Base-by-base conservation (phyloP, 1,284 basidiomycete species). In the Ceratobasidium sp. region DNA sequence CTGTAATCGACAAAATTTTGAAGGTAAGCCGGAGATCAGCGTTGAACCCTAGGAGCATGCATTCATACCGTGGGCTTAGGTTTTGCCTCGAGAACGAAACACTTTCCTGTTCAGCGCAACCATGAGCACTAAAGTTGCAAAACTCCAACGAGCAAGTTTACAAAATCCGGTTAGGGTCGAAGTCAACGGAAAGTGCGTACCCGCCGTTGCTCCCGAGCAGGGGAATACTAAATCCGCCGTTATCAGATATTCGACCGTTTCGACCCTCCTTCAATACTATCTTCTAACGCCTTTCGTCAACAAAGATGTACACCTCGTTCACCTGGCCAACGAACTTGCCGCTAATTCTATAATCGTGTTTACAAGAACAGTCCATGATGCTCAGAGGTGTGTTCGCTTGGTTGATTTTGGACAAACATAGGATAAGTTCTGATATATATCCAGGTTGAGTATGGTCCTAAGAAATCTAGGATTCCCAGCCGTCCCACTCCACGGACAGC, bases 41-140 rank as follows among this genome's bases (percentile, higher is more conserved):
- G 3, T 27, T 27, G 52, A 32, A 31, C 10, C 17, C 12, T 32
- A 29, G 6, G n/a, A 22, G 54, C 6, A 47, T 25, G 3, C 5
- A 45, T 60, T 29, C 27, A 17, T n/a, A 15, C n/a, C 8, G 10
- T 5, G 0, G 29, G 27, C 12, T 42, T 35, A 67, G 64, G 88
- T 93, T 49, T 92, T 99, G 73, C 97, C 97, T 20, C 92, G 90
- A 76, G 96, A 99, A 76, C 87, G 97, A 22, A 92, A 90, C 38
- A 99, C 97, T 0, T 98, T 96, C 78, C 85, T 99, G 1, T 99
- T 97, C 83, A 97, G 95, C 15, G 97, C 97, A 0, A 99, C 97
- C n/a, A 99, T 99, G 96, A 98, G 96, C 1, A 97, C 94, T 25
- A 99, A 98, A 80, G 95, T 99, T 10, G 95, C 94, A 27, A 98